A percentile compares a stretch with the other conserved stretches of the same genome.
Conservation (phyloP, 257 asterid species). For the Gentiana straminea region DNA sequence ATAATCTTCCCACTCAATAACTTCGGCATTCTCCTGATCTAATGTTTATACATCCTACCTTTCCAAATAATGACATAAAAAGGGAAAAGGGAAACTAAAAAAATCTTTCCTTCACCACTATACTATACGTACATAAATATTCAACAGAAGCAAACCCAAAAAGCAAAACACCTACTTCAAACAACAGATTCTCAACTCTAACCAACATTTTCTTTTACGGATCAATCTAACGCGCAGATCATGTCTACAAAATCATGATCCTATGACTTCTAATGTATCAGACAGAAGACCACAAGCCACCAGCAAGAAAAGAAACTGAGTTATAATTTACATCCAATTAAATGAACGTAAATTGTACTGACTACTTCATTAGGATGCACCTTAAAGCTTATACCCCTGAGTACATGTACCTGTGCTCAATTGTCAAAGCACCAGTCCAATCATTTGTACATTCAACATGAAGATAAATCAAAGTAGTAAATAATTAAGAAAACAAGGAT, state of each 20-base stretch:
- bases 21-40: no score
- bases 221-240: background rate
- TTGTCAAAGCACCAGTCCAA: slow-evolving; percentile 10
- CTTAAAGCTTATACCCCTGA: slow-evolving; percentile 48
- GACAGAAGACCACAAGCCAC: background rate
- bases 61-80: no score
- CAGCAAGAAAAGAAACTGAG: background rate
- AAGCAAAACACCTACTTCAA: no score
- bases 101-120: no score
- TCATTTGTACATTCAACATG: background rate
- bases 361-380: slow-evolving; percentile 85
- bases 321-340: background rate
- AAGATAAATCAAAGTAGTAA: slow-evolving; percentile 1
- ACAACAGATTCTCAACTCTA: background rate
- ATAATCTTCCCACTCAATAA: no score
- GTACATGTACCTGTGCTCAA: slow-evolving; percentile 63
- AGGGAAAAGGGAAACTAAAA: no score
- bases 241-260: background rate
- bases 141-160: no score
- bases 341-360: slow-evolving; percentile 22
- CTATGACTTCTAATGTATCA: background rate
- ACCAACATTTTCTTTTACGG: background rate
- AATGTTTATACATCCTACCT: no score
- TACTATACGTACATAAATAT: no score
- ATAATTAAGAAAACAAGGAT: slow-evolving; percentile 3